These are phyloP conservation scores for Miscanthus lutarioriparius DNA, from an alignment of 176 grass and related monocot species.

Conservation along the genomic window DNA sequence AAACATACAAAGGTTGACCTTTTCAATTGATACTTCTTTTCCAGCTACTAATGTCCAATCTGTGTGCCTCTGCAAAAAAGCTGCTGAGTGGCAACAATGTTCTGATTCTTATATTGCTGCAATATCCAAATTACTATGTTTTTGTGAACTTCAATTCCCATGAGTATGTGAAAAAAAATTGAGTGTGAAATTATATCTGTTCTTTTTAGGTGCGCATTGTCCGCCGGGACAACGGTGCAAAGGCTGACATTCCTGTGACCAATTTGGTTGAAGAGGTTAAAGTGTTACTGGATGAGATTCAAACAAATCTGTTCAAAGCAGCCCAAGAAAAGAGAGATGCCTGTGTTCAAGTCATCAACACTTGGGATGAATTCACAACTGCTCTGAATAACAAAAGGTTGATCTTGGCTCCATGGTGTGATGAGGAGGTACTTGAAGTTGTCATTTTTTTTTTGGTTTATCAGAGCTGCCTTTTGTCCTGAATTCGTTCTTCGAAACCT, in stretches of 20 bases:
- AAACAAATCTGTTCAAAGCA: constrained; percentile 72
- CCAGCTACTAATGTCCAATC: background rate
- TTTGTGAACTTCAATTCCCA: background rate
- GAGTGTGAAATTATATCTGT: background rate
- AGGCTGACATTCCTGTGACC: constrained; percentile 64
- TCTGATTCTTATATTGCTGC: background rate
- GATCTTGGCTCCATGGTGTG: constrained; percentile 87
- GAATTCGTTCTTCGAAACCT: background rate
- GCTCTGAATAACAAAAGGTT: constrained; percentile 68
- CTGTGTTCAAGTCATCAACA: constrained; percentile 65
- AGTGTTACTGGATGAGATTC: constrained; percentile 58
- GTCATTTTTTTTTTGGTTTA: background rate
- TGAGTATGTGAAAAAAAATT: constrained; percentile 1
- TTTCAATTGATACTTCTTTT: background rate
- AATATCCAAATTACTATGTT: constrained; percentile 3
- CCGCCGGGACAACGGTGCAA: constrained; percentile 78
- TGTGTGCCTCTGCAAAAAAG: background rate
- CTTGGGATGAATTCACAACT: constrained; percentile 82
- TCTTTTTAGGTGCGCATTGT: constrained; percentile 73
- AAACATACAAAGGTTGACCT: background rate
- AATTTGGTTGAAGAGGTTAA: constrained; percentile 69
- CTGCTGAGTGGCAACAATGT: background rate
- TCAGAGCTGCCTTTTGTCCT: background rate
- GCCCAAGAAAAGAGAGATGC: constrained; percentile 89
- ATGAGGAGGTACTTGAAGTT: constrained; percentile 64